Conservation (phyloP, 805 yeast genomes). For the Pichia paraexigua region DNA sequence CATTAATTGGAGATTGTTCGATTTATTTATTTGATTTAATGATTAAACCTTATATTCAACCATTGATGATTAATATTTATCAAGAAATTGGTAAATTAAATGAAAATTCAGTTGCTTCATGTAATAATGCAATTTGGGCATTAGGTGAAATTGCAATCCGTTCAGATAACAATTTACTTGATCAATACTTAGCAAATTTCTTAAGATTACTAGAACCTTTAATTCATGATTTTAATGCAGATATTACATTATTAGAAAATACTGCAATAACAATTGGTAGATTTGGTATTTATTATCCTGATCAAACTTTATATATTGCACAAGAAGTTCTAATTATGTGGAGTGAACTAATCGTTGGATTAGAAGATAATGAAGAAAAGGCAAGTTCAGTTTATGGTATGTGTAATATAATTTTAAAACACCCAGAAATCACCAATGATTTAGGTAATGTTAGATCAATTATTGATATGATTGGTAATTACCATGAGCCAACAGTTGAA, state of each 20-base stretch:
- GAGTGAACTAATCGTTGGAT: conserved; percentile 59
- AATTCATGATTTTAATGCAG: conserved; percentile 45
- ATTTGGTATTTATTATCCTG: conserved; percentile 59
- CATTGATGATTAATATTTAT: conserved; percentile 57
- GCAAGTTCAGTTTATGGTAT: conserved; percentile 83
- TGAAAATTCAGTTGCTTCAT: conserved; percentile 47
- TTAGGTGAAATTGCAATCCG: conserved; percentile 78
- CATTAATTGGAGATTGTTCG: conserved; percentile 84
- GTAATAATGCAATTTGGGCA: conserved; percentile 91
- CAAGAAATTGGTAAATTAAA: conserved; percentile 52
- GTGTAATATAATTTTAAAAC: conserved; percentile 54
- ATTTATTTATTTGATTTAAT: conserved; percentile 43
- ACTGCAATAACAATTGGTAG: conserved; percentile 87
- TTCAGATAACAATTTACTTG: conserved; percentile 36
- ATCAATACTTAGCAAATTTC: conserved; percentile 47
- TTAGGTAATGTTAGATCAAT: conserved; percentile 43
- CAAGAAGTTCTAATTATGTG: conserved; percentile 48
- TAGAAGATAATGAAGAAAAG: conserved; percentile 81
- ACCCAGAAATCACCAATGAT: conserved; percentile 52
- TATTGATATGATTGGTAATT: conserved; percentile 51
- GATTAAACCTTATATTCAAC: conserved; percentile 40
- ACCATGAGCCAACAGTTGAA: conserved; percentile 41
- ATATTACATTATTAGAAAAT: conserved; percentile 69
- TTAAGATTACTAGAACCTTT: conserved; percentile 51
- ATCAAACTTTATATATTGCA: conserved; percentile 22